Base-by-base conservation (phyloP, 176 grass and related monocot genomes). In the Aechmea fasciata region DNA sequence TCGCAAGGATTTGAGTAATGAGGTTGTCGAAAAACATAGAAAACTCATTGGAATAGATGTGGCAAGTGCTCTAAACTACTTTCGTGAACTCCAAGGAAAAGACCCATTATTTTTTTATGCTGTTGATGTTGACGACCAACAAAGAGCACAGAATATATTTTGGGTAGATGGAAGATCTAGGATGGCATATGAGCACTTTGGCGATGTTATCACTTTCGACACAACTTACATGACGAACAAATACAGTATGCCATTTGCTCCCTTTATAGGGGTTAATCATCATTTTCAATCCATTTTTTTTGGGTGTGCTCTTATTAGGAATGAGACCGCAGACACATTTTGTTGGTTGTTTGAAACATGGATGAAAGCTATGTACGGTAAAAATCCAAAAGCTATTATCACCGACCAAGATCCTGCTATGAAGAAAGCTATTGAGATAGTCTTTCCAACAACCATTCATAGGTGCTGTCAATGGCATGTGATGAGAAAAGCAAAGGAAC, bases 31-130 rank as follows among this genome's bases (percentile, higher is more conserved):
- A n/a, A n/a, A n/a, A n/a, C 22, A 23, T 23, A 23, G 22, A 23
- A 23, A 23, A 23, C 22, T 23, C 1, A 1, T 23, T 23, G 22
- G 22, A 23, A 23, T 23, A 23, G 22, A 23, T 23, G 22, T 23
- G 22, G 22, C 22, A 23, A 23, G 22, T 23, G 22, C 22, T 23
- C 22, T 23, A 23, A 23, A 23, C 22, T 52, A 52, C 50, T 52
- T 52, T 52, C 11, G 13, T 9, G 13, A 52, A 13, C 9, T 9
- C 11, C 50, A 69, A 69, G 63, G 9, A 14, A 11, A 1, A 52
- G 47, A 76, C 66, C 9, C 47, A 3, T 9, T 52, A 10, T 82
- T 78, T 11, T 86, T 51, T 11, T 81, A 77, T 53, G 67, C 3
- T 1, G 0, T 55, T 1, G 55, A 50, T 1, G 0, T 13, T 11